Conservation (phyloP, 2,329 filamentous ascomycete species). For the Microcera coccophila region DNA sequence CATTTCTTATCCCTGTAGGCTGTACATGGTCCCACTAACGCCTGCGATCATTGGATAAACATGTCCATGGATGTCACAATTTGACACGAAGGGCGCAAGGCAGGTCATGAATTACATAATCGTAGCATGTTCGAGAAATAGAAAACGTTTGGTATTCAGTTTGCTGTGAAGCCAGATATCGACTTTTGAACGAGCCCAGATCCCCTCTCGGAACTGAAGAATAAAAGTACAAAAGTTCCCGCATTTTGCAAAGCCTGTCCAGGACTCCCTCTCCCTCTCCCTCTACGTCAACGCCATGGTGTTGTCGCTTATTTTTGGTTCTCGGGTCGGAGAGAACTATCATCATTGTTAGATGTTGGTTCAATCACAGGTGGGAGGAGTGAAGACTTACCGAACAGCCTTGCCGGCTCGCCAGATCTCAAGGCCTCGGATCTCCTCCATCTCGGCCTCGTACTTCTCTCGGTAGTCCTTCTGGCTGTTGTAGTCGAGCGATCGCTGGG, state of each 20-base stretch:
- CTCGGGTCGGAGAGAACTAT: conserved; percentile 74
- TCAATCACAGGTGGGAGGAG: neutral
- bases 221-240: conserved; percentile 28
- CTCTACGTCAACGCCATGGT: conserved; percentile 15
- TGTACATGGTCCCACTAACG: neutral
- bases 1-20: too few relatives aligned
- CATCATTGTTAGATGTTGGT: conserved; percentile 19
- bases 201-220: conserved; percentile 20
- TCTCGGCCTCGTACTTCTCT: conserved; percentile 94
- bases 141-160: conserved; percentile 14
- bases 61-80: neutral
- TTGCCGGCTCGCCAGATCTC: conserved; percentile 99
- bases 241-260: conserved; percentile 21
- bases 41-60: neutral
- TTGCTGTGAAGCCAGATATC: conserved; percentile 17
- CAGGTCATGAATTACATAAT: neutral
- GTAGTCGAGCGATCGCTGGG: conserved; percentile 93
- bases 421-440: conserved; percentile 95
- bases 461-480: conserved; percentile 95
- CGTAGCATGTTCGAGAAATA: conserved; percentile 1
- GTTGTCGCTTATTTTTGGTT: conserved; percentile 70
- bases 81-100: neutral
- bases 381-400: conserved; percentile 71
- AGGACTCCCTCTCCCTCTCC: conserved; percentile 13
- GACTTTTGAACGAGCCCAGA: conserved; percentile 27